phyloP scores from a whole-genome alignment of 768 basidiomycete genomes.

The Daedalea quercina region DNA sequence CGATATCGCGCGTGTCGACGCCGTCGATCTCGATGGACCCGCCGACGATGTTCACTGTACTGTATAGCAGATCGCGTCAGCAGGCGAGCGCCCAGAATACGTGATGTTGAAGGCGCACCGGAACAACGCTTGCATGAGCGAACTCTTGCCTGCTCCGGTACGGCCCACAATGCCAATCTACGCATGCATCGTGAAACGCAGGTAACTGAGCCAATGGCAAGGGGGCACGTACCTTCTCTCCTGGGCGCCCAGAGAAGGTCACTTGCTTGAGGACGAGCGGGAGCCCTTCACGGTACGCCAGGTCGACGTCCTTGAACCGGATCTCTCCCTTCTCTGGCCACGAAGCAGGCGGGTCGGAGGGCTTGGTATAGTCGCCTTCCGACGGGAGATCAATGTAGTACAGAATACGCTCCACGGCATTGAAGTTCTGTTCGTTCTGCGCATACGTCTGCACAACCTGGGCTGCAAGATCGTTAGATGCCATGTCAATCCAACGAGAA shows the following conservation, averaged over 20 bases:
- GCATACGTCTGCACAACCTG: conserved; percentile 52
- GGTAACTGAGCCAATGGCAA: not conserved
- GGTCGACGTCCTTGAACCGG: conserved; percentile 65
- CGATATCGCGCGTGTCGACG: conserved; percentile 43
- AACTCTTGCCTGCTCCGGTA: conserved; percentile 39
- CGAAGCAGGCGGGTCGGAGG: conserved; percentile 44
- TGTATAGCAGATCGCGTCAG: conserved; percentile 13
- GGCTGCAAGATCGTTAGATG: too few species aligned
- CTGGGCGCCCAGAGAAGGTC: conserved; percentile 57
- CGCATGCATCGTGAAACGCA: not conserved
- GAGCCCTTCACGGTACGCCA: conserved; percentile 85
- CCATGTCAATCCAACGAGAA: too few species aligned
- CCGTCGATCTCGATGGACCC: conserved; percentile 59
- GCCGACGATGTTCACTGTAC: conserved; percentile 51
- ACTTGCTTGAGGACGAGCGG: conserved; percentile 81
- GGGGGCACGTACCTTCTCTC: conserved; percentile 66
- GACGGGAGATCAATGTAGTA: conserved; percentile 57
- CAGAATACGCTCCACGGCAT: conserved; percentile 64
- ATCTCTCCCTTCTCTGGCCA: conserved; percentile 79
- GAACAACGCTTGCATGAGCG: not conserved
- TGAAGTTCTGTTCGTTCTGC: conserved; percentile 64
- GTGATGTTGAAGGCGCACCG: too few species aligned
- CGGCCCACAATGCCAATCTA: conserved; percentile 43
- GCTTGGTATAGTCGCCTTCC: conserved; percentile 39
- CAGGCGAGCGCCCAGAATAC: too few species aligned